Conservation (phyloP, 495 filamentous ascomycete genomes). For the Penicillium coprophilum region DNA sequence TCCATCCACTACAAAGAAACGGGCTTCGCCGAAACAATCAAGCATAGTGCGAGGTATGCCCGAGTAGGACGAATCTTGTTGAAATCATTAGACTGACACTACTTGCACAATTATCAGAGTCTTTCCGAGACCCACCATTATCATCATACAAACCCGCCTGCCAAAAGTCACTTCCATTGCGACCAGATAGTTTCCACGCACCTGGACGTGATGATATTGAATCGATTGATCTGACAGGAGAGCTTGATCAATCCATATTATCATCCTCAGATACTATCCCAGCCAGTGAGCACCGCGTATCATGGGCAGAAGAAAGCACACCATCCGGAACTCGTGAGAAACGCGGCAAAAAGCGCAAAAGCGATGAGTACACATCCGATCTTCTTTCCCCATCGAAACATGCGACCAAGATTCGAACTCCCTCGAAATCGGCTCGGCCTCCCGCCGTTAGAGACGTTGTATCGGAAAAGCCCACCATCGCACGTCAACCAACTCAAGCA, state of each 20-base stretch:
- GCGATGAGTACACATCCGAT: slow-evolving; percentile 61
- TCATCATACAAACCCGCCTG: slow-evolving; percentile 23
- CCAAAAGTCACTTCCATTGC: slow-evolving; percentile 24
- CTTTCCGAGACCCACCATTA: slow-evolving; percentile 16
- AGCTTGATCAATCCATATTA: slow-evolving; percentile 39
- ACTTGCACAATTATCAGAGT: slow-evolving; percentile 1
- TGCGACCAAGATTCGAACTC: slow-evolving; percentile 26
- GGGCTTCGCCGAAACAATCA: slow-evolving; percentile 16
- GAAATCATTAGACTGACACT: not conserved
- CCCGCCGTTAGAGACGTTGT: not conserved
- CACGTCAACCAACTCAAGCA: slow-evolving; percentile 5
- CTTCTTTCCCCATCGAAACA: slow-evolving; percentile 36
- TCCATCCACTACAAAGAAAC: slow-evolving; percentile 32
- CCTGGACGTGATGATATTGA: slow-evolving; percentile 47
- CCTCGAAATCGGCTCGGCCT: slow-evolving; percentile 12
- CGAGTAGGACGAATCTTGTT: not conserved
- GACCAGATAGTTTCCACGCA: slow-evolving; percentile 22
- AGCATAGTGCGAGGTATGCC: slow-evolving; percentile 25
- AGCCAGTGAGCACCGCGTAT: slow-evolving; percentile 51
- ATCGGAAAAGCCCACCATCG: not conserved
- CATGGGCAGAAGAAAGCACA: slow-evolving; percentile 63
- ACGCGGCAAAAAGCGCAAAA: slow-evolving; percentile 70
- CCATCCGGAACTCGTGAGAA: slow-evolving; percentile 45
- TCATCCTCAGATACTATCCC: slow-evolving; percentile 46
- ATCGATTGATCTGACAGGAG: slow-evolving; percentile 71